phyloP scores from a whole-genome alignment of 805 yeast species.

The Suhomyces tanzawaensis region DNA sequence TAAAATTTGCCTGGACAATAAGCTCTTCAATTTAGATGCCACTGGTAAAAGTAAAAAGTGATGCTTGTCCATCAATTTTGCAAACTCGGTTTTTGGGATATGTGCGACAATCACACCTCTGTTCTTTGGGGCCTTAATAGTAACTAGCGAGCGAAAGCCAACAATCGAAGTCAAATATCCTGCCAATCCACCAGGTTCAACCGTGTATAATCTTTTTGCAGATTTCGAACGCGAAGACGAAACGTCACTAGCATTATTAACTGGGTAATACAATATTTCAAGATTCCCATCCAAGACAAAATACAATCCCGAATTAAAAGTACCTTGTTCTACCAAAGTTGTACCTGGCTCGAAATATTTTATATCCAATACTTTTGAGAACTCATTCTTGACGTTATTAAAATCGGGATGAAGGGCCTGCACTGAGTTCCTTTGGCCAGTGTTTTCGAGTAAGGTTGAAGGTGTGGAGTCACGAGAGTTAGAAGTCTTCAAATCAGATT shows the following conservation, averaged over 20 bases:
- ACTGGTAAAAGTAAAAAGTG: slow-evolving; percentile 74
- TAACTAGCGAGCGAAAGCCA: slow-evolving; percentile 76
- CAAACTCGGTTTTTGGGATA: slow-evolving; percentile 60
- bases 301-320: slow-evolving; percentile 69
- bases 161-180: slow-evolving; percentile 82
- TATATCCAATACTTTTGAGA: slow-evolving; percentile 60
- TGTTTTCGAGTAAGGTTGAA: neutral
- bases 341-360: slow-evolving; percentile 52
- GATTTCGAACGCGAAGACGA: neutral
- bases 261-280: slow-evolving; percentile 49
- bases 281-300: slow-evolving; percentile 78
- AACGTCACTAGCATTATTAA: slow-evolving; percentile 17
- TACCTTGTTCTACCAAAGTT: slow-evolving; percentile 60
- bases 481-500: slow-evolving; percentile 9
- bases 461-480: neutral
- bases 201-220: slow-evolving; percentile 48
- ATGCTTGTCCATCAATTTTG: slow-evolving; percentile 66
- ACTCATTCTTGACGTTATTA: slow-evolving; percentile 48
- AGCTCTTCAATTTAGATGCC: slow-evolving; percentile 68
- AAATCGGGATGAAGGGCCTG: neutral
- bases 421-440: neutral
- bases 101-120: slow-evolving; percentile 64
- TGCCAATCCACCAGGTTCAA: slow-evolving; percentile 76
- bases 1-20: slow-evolving; percentile 63
- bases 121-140: slow-evolving; percentile 59